phyloP scores from a whole-genome alignment of 495 filamentous ascomycete species.

The Tricharina praecox region DNA sequence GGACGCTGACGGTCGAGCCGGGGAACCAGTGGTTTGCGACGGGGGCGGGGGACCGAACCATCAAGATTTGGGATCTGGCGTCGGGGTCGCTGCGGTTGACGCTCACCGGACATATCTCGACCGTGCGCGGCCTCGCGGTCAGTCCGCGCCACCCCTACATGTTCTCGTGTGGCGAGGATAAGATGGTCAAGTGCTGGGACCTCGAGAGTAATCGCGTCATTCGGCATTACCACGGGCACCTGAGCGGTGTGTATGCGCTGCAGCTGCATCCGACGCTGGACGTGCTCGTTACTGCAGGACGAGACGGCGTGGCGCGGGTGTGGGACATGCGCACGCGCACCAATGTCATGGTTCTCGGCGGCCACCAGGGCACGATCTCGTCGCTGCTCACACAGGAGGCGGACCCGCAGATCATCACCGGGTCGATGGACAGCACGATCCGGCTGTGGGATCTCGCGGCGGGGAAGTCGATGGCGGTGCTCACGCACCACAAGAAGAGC shows the following conservation, averaged over 20 bases:
- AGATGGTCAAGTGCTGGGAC: constrained; percentile 99
- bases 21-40: constrained; percentile 97
- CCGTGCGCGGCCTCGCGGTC: constrained; percentile 83
- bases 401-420: constrained; percentile 86
- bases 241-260: constrained; percentile 89
- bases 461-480: constrained; percentile 83
- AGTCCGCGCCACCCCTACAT: constrained; percentile 91
- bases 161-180: constrained; percentile 96
- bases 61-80: constrained; percentile 97
- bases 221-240: constrained; percentile 91
- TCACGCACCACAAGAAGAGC: constrained; percentile 98
- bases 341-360: constrained; percentile 84
- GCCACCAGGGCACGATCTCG: constrained; percentile 78
- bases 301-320: constrained; percentile 83
- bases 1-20: constrained; percentile 77
- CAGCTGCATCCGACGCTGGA: constrained; percentile 85
- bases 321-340: constrained; percentile 97
- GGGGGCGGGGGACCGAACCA: constrained; percentile 87
- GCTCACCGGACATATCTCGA: constrained; percentile 91
- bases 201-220: constrained; percentile 98
- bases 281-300: constrained; percentile 82
- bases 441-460: constrained; percentile 93
- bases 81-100: constrained; percentile 68
- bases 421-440: constrained; percentile 80
- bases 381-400: constrained; percentile 86